phyloP scores from a whole-genome alignment of 164 flowering plant species.

The Annona cherimola region DNA sequence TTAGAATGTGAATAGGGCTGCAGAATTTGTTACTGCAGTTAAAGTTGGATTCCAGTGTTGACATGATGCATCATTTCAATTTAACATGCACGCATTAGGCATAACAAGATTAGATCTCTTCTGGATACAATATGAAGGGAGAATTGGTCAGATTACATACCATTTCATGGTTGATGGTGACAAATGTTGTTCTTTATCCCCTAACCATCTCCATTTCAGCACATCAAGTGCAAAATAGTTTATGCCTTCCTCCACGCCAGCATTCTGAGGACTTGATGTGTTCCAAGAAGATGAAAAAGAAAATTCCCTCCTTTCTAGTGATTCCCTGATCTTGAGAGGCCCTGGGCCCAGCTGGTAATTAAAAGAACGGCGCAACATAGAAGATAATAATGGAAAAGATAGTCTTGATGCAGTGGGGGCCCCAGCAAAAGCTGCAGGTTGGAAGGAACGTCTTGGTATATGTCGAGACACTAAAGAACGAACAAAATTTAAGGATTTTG shows the following conservation, averaged over 20 bases:
- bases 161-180: conserved; percentile 41
- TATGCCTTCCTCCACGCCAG: conserved; percentile 43
- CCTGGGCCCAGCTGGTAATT: conserved; percentile 68
- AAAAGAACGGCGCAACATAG: conserved; percentile 80
- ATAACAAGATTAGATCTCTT: too few relatives aligned
- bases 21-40: too few relatives aligned
- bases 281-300: conserved; percentile 40
- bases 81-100: too few relatives aligned
- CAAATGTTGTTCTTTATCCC: conserved; percentile 35
- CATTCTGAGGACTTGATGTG: conserved; percentile 39
- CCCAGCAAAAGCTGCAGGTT: conserved; percentile 80
- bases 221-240: conserved; percentile 66
- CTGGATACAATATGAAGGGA: not conserved
- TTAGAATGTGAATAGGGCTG: too few relatives aligned
- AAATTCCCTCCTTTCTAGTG: conserved; percentile 61
- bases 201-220: conserved; percentile 81
- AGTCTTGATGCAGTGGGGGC: conserved; percentile 63
- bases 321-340: conserved; percentile 35
- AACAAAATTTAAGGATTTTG: conserved; percentile 82
- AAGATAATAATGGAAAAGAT: conserved; percentile 76
- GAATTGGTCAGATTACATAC: conserved; percentile 25
- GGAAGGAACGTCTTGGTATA: conserved; percentile 72
- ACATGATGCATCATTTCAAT: too few relatives aligned
- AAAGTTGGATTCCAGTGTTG: too few relatives aligned
- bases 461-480: conserved; percentile 80